Percentiles rank a stretch among this genome's conserved stretches.
phyloP scores from a whole-genome alignment of 208 protist genomes.

The Tetramitus jugosus region DNA sequence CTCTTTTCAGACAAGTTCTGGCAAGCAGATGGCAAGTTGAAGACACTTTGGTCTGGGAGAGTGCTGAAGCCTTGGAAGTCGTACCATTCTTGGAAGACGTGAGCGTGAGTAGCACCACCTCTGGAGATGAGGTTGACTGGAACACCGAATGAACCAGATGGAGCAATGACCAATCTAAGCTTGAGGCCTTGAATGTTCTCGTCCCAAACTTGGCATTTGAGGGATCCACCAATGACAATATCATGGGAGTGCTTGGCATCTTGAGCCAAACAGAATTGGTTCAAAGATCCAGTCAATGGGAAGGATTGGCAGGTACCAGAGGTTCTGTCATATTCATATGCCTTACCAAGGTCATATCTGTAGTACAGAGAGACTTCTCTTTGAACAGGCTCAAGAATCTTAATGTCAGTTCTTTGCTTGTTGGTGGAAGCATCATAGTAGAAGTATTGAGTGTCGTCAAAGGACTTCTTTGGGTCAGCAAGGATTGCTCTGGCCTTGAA shows the following conservation, averaged over 20 bases:
- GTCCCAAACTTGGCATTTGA: background rate
- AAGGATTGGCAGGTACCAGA: background rate
- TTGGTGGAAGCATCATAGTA: conserved; percentile 10
- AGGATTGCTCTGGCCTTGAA: background rate
- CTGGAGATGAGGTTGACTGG: conserved; percentile 12
- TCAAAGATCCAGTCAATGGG: background rate
- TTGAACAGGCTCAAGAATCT: background rate
- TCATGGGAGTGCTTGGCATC: background rate
- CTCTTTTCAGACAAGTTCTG: no score
- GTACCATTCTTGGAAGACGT: conserved; percentile 20
- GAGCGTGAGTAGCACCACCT: conserved; percentile 6
- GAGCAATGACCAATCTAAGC: background rate
- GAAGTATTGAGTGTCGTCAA: background rate
- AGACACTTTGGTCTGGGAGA: conserved; percentile 10
- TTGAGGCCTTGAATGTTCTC: background rate
- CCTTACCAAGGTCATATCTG: background rate
- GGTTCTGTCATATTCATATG: background rate
- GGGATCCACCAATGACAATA: background rate
- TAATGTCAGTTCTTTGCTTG: conserved; percentile 17
- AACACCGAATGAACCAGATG: background rate
- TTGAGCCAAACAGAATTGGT: conserved; percentile 12
- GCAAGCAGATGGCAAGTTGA: background rate
- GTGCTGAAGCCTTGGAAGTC: conserved; percentile 6
- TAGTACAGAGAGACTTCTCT: background rate
- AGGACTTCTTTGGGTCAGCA: background rate